phyloP scores from a whole-genome alignment of 768 basidiomycete genomes.

The Boletus sp. region DNA sequence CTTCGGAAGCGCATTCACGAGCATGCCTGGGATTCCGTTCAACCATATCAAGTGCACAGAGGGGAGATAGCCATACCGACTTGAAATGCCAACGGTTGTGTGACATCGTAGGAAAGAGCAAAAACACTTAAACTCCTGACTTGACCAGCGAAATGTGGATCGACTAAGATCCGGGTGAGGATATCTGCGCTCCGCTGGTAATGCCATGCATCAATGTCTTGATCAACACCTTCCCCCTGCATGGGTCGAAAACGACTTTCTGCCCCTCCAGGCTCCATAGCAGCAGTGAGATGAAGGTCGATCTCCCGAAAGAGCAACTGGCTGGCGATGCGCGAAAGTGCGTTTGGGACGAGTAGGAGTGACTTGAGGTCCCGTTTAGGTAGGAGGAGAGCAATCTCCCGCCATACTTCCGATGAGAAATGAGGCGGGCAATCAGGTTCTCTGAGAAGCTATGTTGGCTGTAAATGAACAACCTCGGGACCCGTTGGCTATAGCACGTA shows the following conservation, averaged over 20 bases:
- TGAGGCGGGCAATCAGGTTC: conserved; percentile 46
- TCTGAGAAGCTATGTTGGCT: conserved; percentile 23
- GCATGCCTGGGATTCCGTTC: conserved; percentile 46
- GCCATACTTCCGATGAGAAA: conserved; percentile 70
- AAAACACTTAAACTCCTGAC: conserved; percentile 59
- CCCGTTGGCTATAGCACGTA: conserved; percentile 20
- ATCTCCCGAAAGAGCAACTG: conserved; percentile 63
- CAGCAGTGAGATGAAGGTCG: conserved; percentile 56
- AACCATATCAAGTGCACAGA: not conserved
- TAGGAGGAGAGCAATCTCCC: conserved; percentile 60
- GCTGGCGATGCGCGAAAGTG: conserved; percentile 64
- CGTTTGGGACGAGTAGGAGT: conserved; percentile 60
- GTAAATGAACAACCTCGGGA: not conserved
- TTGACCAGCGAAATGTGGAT: conserved; percentile 53
- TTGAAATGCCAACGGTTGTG: conserved; percentile 58
- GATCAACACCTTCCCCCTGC: conserved; percentile 12
- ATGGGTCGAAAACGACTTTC: conserved; percentile 15
- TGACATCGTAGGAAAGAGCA: conserved; percentile 46
- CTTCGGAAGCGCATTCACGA: conserved; percentile 65
- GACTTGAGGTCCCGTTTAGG: conserved; percentile 64
- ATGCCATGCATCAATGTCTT: conserved; percentile 47
- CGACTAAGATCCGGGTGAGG: conserved; percentile 60
- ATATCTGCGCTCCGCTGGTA: conserved; percentile 66
- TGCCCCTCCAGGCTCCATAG: conserved; percentile 22
- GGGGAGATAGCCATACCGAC: conserved; percentile 40